These are phyloP conservation scores for Solanum hybrid DNA, from an alignment of 305 asterid species.

Conservation along the genomic window DNA sequence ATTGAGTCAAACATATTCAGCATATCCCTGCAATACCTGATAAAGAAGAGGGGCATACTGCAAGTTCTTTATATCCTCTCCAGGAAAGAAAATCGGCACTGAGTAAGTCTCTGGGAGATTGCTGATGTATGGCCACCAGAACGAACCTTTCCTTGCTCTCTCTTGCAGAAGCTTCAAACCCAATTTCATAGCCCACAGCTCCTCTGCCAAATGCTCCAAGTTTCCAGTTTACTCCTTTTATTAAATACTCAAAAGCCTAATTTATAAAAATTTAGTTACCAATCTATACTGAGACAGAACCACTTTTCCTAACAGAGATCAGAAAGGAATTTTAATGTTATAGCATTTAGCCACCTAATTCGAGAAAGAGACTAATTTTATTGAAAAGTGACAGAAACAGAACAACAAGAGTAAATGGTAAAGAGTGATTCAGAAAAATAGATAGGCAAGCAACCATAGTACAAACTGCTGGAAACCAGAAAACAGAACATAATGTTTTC, in stretches of 20 bases:
- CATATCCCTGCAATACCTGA: slow-evolving; percentile 42
- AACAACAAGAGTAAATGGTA: background rate
- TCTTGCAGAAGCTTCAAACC: slow-evolving; percentile 88
- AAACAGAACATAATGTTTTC: background rate
- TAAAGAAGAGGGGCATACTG: slow-evolving; percentile 93
- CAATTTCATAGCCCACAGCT: slow-evolving; percentile 90
- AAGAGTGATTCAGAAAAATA: background rate
- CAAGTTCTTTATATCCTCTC: slow-evolving; percentile 81
- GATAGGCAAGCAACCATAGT: background rate
- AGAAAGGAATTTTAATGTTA: background rate
- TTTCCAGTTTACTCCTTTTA: slow-evolving; percentile 67
- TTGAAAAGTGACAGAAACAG: background rate
- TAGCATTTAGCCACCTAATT: background rate
- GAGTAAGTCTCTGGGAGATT: slow-evolving; percentile 62
- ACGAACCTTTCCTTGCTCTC: slow-evolving; percentile 67
- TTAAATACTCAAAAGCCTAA: slow-evolving; percentile 65
- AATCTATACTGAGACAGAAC: slow-evolving; percentile 15
- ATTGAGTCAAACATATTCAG: background rate
- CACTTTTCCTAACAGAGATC: background rate
- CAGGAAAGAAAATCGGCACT: slow-evolving; percentile 88
- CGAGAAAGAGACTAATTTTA: background rate
- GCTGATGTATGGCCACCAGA: slow-evolving; percentile 95
- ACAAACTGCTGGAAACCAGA: background rate
- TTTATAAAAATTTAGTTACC: slow-evolving; percentile 35
- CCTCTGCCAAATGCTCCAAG: slow-evolving; percentile 96